Conservation (phyloP, 345 rosid species). For the Eucalyptus polyanthemos region DNA sequence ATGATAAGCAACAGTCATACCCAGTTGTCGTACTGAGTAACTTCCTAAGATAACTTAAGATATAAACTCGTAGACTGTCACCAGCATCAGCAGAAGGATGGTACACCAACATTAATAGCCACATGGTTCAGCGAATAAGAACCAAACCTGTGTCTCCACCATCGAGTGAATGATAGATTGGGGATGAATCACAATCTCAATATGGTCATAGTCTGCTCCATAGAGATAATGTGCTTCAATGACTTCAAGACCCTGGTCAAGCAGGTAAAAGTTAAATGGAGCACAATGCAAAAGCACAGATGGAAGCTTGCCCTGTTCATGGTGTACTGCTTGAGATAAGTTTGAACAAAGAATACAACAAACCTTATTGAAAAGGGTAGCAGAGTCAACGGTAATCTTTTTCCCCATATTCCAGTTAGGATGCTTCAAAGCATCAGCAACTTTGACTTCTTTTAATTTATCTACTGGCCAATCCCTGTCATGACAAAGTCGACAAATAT, state of each 20-base stretch:
- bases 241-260: conserved; percentile 81
- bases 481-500: background rate
- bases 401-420: conserved; percentile 98
- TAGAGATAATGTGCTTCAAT: conserved; percentile 96
- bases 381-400: conserved; percentile 93
- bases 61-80: background rate
- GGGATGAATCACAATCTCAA: conserved; percentile 91
- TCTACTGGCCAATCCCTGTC: conserved; percentile 87
- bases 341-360: background rate
- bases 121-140: background rate
- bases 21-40: background rate
- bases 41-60: background rate
- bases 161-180: conserved; percentile 90
- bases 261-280: background rate
- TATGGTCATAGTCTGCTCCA: conserved; percentile 82
- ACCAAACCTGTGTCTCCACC: conserved; percentile 81
- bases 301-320: background rate
- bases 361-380: conserved; percentile 96
- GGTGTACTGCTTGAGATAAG: background rate
- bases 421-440: conserved; percentile 95
- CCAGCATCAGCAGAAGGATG: background rate
- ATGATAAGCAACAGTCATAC: background rate
- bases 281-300: background rate
- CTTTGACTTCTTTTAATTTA: conserved; percentile 82
- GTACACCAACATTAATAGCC: background rate